Conservation (phyloP, 257 asterid species). For the Ocimum tenuiflorum region DNA sequence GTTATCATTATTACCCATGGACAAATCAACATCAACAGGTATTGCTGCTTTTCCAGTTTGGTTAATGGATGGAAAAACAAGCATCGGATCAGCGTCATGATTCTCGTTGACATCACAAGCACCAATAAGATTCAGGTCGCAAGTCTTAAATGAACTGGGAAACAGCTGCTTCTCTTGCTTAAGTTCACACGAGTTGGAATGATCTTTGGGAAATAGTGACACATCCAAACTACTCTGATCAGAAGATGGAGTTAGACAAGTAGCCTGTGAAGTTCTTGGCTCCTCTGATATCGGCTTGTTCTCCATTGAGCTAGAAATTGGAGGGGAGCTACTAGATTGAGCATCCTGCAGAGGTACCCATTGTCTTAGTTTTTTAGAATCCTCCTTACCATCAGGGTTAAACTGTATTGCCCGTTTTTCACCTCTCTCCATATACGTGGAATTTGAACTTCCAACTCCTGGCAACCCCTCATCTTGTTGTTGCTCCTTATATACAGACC, state of each 20-base stretch:
- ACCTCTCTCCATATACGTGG: constrained; percentile 38
- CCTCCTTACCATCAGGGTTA: constrained; percentile 33
- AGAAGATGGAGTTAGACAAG: constrained; percentile 28
- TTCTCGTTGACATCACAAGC: constrained; percentile 50
- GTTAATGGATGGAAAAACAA: constrained; percentile 31
- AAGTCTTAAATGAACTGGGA: constrained; percentile 73
- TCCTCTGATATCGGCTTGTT: constrained; percentile 36
- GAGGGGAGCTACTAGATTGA: constrained; percentile 29
- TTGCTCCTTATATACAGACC: constrained; percentile 30
- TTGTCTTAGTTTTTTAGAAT: constrained; percentile 48
- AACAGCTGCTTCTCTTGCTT: constrained; percentile 56
- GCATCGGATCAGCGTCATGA: constrained; percentile 38
- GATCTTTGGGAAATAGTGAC: constrained; percentile 40
- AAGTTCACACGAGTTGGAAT: constrained; percentile 32
- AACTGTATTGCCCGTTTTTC: constrained; percentile 51
- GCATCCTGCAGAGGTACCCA: constrained; percentile 29
- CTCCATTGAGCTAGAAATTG: constrained; percentile 36
- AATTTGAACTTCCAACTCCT: constrained; percentile 35
- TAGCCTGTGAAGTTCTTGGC: constrained; percentile 33
- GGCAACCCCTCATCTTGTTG: constrained; percentile 31
- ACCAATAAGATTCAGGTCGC: constrained; percentile 79
- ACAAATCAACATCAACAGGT: constrained; percentile 62
- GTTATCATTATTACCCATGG: constrained; percentile 43
- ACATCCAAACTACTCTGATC: constrained; percentile 45
- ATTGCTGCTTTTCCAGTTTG: constrained; percentile 34